Percentiles rank a stretch among this genome's conserved stretches.
Evolutionary conservation across 2,329 filamentous ascomycete species (phyloP).

Genomic region (Cordyceps pruinosa): DNA sequence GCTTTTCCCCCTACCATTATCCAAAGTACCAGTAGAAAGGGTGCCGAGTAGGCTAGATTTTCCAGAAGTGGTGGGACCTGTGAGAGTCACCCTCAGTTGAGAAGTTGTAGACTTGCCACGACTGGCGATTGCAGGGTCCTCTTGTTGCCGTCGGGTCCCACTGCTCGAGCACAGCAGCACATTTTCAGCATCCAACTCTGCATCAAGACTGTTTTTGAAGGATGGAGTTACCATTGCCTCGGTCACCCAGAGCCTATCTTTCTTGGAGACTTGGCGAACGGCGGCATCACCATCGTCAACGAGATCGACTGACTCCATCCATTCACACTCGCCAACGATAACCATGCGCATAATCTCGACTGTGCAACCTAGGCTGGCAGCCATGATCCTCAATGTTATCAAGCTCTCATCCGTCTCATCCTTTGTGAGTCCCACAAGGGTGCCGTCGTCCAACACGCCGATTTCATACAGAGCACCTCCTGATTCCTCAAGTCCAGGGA

Average conservation of each 20-base stretch:
- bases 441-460: slow-evolving; percentile 90
- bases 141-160: not conserved
- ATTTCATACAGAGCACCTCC: slow-evolving; percentile 94
- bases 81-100: slow-evolving; percentile 80
- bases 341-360: slow-evolving; percentile 78
- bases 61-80: slow-evolving; percentile 81
- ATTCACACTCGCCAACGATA: slow-evolving; percentile 78
- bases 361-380: slow-evolving; percentile 79
- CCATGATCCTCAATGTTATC: slow-evolving; percentile 80
- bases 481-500: slow-evolving; percentile 84
- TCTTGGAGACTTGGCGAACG: slow-evolving; percentile 19
- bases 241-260: slow-evolving; percentile 70
- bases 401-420: slow-evolving; percentile 93
- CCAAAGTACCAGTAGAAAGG: slow-evolving; percentile 76
- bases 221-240: slow-evolving; percentile 83
- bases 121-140: slow-evolving; percentile 23
- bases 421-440: slow-evolving; percentile 76
- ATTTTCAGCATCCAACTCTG: slow-evolving; percentile 5
- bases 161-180: not conserved
- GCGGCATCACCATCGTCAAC: slow-evolving; percentile 21
- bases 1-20: slow-evolving; percentile 89
- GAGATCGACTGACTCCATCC: slow-evolving; percentile 43
- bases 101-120: slow-evolving; percentile 51
- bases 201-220: slow-evolving; percentile 33
- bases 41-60: slow-evolving; percentile 90